Percentiles rank a stretch among this genome's conserved stretches.
Evolutionary conservation across 257 asterid species (phyloP).

Genomic region (Scutellaria galericulata): DNA sequence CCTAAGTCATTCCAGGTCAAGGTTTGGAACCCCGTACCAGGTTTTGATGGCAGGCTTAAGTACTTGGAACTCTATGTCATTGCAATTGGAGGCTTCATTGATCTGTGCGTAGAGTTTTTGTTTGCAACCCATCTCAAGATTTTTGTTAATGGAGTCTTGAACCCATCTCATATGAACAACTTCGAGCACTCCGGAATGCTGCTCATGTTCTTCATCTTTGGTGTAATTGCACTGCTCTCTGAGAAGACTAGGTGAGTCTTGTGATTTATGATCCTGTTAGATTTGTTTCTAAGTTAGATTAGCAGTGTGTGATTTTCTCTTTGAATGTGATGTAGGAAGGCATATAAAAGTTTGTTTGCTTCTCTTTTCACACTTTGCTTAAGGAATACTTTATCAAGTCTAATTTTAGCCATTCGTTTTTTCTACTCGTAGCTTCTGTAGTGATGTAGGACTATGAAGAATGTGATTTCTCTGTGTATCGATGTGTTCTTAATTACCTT

Average conservation of each 20-base stretch:
- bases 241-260: conserved; percentile 70
- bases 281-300: neutral
- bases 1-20: conserved; percentile 73
- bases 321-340: conserved; percentile 12
- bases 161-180: conserved; percentile 81
- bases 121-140: conserved; percentile 81
- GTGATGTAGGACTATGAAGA: neutral
- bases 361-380: neutral
- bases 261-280: conserved; percentile 25
- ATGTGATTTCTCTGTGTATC: neutral
- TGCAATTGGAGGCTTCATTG: conserved; percentile 75
- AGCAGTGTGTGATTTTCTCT: neutral
- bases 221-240: conserved; percentile 57
- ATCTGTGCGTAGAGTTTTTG: conserved; percentile 83
- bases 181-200: conserved; percentile 92
- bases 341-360: neutral
- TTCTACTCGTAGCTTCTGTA: conserved; percentile 9
- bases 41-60: conserved; percentile 67
- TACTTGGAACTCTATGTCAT: conserved; percentile 91
- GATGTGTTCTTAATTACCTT: neutral
- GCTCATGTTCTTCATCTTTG: conserved; percentile 80
- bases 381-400: neutral
- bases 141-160: conserved; percentile 75
- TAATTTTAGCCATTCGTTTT: neutral
- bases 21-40: conserved; percentile 88